Evolutionary conservation across 1,284 basidiomycete species (phyloP).

Genomic region (Austroboletus novae-zelandiae): DNA sequence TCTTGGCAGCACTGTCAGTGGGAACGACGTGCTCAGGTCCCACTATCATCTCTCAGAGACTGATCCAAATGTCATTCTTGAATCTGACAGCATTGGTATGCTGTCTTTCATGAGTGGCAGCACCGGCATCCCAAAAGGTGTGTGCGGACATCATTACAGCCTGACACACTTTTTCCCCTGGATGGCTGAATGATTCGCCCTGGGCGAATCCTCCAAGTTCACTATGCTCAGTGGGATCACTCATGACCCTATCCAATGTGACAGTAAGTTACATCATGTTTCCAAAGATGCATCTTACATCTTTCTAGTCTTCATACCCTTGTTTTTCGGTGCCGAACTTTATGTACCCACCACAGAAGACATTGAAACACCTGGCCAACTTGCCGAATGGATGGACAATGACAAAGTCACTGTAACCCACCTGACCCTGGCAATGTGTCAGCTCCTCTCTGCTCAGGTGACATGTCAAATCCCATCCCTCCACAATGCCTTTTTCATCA

Average conservation of each 20-base stretch:
- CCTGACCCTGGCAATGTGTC: constrained; percentile 98
- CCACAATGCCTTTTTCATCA: constrained; percentile 95
- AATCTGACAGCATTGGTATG: constrained; percentile 94
- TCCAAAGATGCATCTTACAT: constrained; percentile 1
- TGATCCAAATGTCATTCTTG: constrained; percentile 82
- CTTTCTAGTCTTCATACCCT: constrained; percentile 88
- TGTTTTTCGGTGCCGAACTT: constrained; percentile 95
- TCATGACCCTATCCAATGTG: constrained; percentile 98
- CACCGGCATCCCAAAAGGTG: constrained; percentile 98
- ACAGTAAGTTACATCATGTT: constrained; percentile 64
- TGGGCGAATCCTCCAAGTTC: constrained; percentile 80
- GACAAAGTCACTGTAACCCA: constrained; percentile 91
- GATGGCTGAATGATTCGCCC: constrained; percentile 91
- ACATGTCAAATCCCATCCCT: constrained; percentile 87
- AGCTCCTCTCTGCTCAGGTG: constrained; percentile 95
- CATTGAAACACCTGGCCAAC: constrained; percentile 94
- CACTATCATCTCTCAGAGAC: constrained; percentile 56
- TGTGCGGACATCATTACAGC: constrained; percentile 92
- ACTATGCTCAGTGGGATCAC: constrained; percentile 99
- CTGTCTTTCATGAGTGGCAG: constrained; percentile 97
- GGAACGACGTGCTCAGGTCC: constrained; percentile 52
- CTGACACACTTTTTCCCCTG: constrained; percentile 99
- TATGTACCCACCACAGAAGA: constrained; percentile 97
- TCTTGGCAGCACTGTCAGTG: constrained; percentile 57
- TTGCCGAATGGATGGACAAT: constrained; percentile 99